Conservation (phyloP, 176 grass and related monocot species). For the Melocanna baccifera region DNA sequence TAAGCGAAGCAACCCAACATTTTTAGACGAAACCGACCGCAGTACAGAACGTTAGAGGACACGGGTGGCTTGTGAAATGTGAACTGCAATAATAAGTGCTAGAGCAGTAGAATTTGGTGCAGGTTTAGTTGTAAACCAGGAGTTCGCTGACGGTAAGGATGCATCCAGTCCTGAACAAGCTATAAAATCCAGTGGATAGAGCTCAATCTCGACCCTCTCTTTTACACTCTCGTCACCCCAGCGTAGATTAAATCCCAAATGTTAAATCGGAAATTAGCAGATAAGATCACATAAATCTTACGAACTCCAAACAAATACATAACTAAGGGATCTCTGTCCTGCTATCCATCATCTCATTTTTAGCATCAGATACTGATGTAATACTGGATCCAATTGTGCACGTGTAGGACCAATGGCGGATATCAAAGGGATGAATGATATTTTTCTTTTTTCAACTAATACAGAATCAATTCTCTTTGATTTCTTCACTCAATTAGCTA, state of each 20-base stretch:
- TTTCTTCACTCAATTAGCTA: too few species aligned
- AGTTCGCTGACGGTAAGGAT: neutral
- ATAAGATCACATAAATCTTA: too few species aligned
- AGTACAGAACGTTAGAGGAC: neutral
- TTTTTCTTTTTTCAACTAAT: too few species aligned
- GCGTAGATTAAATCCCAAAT: neutral
- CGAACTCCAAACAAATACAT: too few species aligned
- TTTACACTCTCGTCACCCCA: too few species aligned
- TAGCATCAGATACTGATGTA: neutral
- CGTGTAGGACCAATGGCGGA: too few species aligned
- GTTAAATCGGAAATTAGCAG: neutral
- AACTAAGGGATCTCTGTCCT: too few species aligned
- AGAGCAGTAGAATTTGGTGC: neutral
- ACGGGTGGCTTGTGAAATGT: neutral
- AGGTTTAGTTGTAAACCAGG: neutral
- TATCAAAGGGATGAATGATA: too few species aligned
- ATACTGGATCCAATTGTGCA: too few species aligned
- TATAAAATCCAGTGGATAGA: neutral
- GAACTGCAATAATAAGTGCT: neutral
- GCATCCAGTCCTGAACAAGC: neutral
- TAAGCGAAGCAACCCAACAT: constrained; percentile 18
- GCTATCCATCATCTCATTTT: too few species aligned
- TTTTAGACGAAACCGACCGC: neutral
- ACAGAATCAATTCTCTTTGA: too few species aligned
- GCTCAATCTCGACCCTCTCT: neutral